Base-by-base conservation (phyloP, 768 basidiomycete genomes). In the Mycena amicta region DNA sequence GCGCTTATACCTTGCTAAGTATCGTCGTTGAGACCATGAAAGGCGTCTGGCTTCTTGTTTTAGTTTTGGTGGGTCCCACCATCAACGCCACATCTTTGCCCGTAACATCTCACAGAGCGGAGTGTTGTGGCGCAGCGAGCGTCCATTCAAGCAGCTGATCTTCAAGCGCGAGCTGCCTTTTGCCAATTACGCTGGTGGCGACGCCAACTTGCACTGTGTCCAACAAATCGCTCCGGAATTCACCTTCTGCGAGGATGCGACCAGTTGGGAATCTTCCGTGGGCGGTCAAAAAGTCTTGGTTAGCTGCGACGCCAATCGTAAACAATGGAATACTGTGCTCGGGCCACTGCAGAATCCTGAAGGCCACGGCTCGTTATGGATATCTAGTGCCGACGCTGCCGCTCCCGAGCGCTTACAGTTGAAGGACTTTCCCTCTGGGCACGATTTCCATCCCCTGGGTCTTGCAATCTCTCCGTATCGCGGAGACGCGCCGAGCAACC, bases 261-360 rank as follows among this genome's bases (percentile, higher is more conserved):
- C 75, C 2, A 83, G 86, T 57, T 90, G 88, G 88, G 85, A 88
- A 68, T 80, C n/a, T 72, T 72, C 50, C 78, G 81, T 60, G 62
- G 59, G 3, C 46, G 67, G 5, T 81, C 77, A 23, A 67, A 68
- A 76, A 26, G 70, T 89, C 5, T 77, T 71, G 57, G 66, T 79
- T 33, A 79, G 72, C 63, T 88, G 86, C 61, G 86, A 88, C 66
- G 75, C 82, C 2, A 74, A 70, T 51, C 78, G 86, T 15, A 78
- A 78, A 60, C 69, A 76, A 26, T 92, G 90, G 90, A 92, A 92
- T 67, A 90, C 89, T 5, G 89, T 84, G 46, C 85, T 88, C 84
- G 90, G 90, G 0, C 89, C 90, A 5, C 67, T 92, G 50, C 69
- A 60, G 0, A 72, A 89, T 64, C 87, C 89, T 1, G 65, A 72